A percentile compares a stretch with the other conserved stretches of the same genome.
Evolutionary conservation across 169 alveolate species (phyloP).

Genomic region (Theileria orientalis): DNA sequence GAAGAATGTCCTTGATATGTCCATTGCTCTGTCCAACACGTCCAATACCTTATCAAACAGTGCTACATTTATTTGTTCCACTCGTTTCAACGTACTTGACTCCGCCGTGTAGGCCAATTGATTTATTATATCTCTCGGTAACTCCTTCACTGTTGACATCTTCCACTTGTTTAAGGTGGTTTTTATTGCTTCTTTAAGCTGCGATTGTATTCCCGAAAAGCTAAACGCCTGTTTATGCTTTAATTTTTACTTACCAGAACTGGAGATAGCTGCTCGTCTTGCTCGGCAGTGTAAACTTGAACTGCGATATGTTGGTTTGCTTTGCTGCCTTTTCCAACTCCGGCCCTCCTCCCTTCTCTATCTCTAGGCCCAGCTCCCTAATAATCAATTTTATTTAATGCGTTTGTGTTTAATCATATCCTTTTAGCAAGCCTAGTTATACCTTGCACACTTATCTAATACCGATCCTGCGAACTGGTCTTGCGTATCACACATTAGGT

Average conservation of each 20-base stretch:
- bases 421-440: too few relatives aligned
- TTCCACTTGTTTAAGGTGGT: constrained; percentile 4
- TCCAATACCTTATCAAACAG: constrained; percentile 40
- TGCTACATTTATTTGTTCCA: constrained; percentile 8
- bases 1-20: constrained; percentile 40
- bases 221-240: constrained; percentile 8
- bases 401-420: too few relatives aligned
- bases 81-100: constrained; percentile 20
- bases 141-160: not conserved
- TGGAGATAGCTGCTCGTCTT: constrained; percentile 30
- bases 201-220: constrained; percentile 63
- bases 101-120: constrained; percentile 50
- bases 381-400: not conserved
- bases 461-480: constrained; percentile 62
- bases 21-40: constrained; percentile 50
- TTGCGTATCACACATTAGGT: constrained; percentile 54
- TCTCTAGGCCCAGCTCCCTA: constrained; percentile 38
- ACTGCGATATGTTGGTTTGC: not conserved
- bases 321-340: constrained; percentile 53
- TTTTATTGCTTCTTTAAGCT: constrained; percentile 9
- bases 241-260: constrained; percentile 44
- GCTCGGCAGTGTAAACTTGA: constrained; percentile 46
- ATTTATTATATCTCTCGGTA: constrained; percentile 18
- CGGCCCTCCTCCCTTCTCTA: constrained; percentile 62
- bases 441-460: constrained; percentile 60